A percentile compares a stretch with the other conserved stretches of the same genome.
These are phyloP conservation scores for Phoma sp. DNA, from an alignment of 2,329 filamentous ascomycete genomes.

Conservation along the genomic window DNA sequence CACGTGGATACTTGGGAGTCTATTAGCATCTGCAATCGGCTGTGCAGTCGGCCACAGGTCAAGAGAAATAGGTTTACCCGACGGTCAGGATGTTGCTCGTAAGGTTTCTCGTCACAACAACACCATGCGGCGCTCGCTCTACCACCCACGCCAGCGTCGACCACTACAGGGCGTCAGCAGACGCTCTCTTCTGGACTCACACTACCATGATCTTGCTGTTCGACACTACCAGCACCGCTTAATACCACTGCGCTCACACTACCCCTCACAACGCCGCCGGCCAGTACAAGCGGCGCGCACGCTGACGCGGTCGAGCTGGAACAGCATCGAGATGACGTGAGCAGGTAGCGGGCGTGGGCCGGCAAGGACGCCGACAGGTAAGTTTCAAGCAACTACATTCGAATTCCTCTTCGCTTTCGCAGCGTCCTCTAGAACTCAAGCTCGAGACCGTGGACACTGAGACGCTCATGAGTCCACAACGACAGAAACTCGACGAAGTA, in stretches of 20 bases:
- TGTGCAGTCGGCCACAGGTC: neutral
- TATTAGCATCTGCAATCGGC: neutral
- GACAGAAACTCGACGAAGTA: neutral
- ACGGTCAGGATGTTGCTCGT: neutral
- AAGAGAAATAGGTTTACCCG: too few species aligned
- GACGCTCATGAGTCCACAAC: neutral
- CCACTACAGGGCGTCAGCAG: neutral
- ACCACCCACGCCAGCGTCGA: neutral
- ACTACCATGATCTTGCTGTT: neutral
- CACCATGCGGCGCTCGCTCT: neutral
- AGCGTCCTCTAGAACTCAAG: neutral
- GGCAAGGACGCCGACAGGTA: neutral
- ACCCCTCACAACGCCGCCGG: neutral
- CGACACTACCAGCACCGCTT: neutral
- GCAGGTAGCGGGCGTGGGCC: neutral
- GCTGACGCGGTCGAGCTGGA: neutral
- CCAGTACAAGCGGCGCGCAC: neutral
- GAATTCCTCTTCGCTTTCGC: neutral
- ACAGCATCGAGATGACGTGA: neutral
- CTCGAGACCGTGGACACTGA: neutral
- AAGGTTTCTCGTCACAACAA: neutral
- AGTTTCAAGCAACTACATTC: neutral
- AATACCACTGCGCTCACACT: neutral
- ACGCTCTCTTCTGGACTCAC: neutral
- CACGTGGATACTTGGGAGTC: neutral